Evolutionary conservation across 2,329 filamentous ascomycete genomes (phyloP).

Genomic region (Colletotrichum sp.): DNA sequence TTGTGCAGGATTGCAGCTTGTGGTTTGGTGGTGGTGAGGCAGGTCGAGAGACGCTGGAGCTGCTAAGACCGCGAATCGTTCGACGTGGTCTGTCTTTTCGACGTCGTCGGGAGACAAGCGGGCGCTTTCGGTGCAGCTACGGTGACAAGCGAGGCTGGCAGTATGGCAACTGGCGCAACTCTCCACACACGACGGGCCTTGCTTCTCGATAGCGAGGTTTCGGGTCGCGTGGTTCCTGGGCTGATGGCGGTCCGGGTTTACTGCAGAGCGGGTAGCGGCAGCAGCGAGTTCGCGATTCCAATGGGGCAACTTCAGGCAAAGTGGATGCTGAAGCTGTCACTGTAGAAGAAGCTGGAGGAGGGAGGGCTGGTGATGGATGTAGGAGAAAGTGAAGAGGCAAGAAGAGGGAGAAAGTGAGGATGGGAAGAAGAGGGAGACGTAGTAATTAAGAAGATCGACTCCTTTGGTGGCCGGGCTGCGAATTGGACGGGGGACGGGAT

Average conservation of each 20-base stretch:
- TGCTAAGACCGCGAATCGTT: constrained; percentile 2
- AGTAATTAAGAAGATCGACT: constrained; percentile 17
- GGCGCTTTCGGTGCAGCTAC: not conserved
- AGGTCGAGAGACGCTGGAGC: not conserved
- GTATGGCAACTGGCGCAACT: constrained; percentile 12
- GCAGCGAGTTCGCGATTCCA: constrained; percentile 1
- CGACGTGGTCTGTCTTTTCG: constrained; percentile 8
- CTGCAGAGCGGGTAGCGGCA: constrained; percentile 15
- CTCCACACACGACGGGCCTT: not conserved
- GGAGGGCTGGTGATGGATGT: not conserved
- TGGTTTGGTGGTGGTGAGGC: not conserved
- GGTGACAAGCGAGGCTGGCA: not conserved
- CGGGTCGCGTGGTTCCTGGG: constrained; percentile 11
- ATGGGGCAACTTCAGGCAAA: not conserved
- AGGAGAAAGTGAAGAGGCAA: not conserved
- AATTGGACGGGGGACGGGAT: constrained; percentile 18
- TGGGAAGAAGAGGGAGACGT: not conserved
- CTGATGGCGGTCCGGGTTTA: not conserved
- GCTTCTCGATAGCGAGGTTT: not conserved
- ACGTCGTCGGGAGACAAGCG: constrained; percentile 7
- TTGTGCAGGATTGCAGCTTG: constrained; percentile 3
- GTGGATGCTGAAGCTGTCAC: not conserved
- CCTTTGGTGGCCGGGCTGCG: constrained; percentile 7
- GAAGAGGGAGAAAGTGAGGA: not conserved
- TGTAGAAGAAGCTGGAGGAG: not conserved